Evolutionary conservation across 352 stramenopile species (phyloP).

Genomic region (Globisporangium lucens): DNA sequence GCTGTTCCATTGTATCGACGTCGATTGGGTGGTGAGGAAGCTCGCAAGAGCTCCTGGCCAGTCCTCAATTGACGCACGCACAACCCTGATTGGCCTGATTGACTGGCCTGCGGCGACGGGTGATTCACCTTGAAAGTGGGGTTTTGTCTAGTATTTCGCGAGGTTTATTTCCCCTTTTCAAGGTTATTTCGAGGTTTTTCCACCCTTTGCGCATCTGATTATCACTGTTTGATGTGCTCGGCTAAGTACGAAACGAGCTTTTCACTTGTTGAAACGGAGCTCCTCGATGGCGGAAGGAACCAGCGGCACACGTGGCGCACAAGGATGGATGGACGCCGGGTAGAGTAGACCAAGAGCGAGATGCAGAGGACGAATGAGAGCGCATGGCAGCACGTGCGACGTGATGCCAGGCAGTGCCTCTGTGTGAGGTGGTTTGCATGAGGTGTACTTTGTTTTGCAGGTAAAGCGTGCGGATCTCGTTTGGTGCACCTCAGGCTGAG

Average conservation of each 20-base stretch:
- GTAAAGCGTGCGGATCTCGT: background rate
- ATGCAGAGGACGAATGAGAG: background rate
- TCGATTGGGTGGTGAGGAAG: constrained; percentile 18
- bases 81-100: constrained; percentile 4
- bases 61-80: constrained; percentile 6
- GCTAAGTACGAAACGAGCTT: constrained; percentile 5
- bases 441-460: background rate
- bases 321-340: background rate
- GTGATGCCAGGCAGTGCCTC: too few relatives aligned
- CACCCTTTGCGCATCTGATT: constrained; percentile 3
- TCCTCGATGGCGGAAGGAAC: background rate
- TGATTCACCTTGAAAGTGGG: background rate
- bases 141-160: too few relatives aligned
- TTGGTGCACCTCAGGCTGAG: background rate
- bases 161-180: too few relatives aligned
- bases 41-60: constrained; percentile 7
- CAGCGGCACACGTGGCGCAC: background rate
- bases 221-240: background rate
- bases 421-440: background rate
- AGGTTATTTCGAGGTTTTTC: background rate
- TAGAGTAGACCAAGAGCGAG: background rate
- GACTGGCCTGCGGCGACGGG: background rate
- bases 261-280: background rate
- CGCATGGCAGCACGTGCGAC: background rate
- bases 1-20: background rate